These are phyloP conservation scores for Leccinum griseonigrum DNA, from an alignment of 1,284 basidiomycete genomes.

Conservation along the genomic window DNA sequence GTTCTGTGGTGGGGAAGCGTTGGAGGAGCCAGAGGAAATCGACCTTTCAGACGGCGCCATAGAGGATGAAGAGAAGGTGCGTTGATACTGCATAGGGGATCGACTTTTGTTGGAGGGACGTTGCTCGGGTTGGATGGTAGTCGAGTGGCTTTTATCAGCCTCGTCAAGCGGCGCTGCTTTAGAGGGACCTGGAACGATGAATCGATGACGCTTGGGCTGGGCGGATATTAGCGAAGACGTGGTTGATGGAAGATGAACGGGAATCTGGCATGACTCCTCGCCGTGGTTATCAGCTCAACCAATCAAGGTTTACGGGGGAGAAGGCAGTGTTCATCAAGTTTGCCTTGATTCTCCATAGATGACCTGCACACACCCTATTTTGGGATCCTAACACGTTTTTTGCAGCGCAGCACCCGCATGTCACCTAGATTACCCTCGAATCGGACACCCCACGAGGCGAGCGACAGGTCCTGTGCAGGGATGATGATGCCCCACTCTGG, in stretches of 20 bases:
- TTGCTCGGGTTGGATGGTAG: not conserved
- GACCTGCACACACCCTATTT: slow-evolving; percentile 23
- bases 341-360: slow-evolving; percentile 20
- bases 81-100: slow-evolving; percentile 33
- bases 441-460: slow-evolving; percentile 29
- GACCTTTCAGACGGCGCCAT: slow-evolving; percentile 34
- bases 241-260: slow-evolving; percentile 30
- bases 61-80: slow-evolving; percentile 30
- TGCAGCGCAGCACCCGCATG: slow-evolving; percentile 34
- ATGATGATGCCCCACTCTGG: slow-evolving; percentile 23
- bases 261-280: slow-evolving; percentile 30
- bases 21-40: slow-evolving; percentile 32
- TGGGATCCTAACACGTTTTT: slow-evolving; percentile 31
- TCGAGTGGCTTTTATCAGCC: slow-evolving; percentile 27
- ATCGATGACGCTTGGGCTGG: slow-evolving; percentile 21
- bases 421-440: slow-evolving; percentile 18
- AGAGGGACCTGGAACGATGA: slow-evolving; percentile 23
- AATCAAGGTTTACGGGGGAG: slow-evolving; percentile 29
- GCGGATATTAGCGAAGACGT: slow-evolving; percentile 37
- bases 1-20: slow-evolving; percentile 31
- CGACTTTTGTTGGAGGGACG: slow-evolving; percentile 14
- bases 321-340: slow-evolving; percentile 28
- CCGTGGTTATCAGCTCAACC: slow-evolving; percentile 32
- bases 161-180: slow-evolving; percentile 23
- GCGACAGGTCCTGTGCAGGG: slow-evolving; percentile 23